These are phyloP conservation scores for Suillus subalutaceus DNA, from an alignment of 768 basidiomycete genomes.

Conservation along the genomic window DNA sequence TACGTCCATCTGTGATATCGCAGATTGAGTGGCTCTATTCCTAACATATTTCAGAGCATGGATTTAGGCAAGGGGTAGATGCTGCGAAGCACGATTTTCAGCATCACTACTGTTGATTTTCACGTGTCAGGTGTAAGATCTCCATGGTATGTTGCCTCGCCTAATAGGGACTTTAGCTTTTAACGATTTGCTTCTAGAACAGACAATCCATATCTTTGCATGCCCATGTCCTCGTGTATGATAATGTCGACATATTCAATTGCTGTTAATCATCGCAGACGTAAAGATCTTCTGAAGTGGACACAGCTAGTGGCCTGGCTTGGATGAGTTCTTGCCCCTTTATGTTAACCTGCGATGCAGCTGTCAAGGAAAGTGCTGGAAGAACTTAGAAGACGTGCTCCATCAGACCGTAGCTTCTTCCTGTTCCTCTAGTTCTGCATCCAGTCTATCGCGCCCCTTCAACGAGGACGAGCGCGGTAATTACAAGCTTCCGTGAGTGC, in stretches of 20 bases:
- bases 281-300: not conserved
- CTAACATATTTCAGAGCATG: slow-evolving; percentile 49
- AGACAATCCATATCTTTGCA: slow-evolving; percentile 4
- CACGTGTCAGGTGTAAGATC: not conserved
- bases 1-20: slow-evolving; percentile 4
- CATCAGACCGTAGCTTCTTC: not conserved
- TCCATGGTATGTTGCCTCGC: not conserved
- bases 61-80: slow-evolving; percentile 58
- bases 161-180: slow-evolving; percentile 7
- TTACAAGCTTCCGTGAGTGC: slow-evolving; percentile 1
- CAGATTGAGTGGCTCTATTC: slow-evolving; percentile 17
- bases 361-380: not conserved
- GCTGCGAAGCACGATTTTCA: slow-evolving; percentile 44
- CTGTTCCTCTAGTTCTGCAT: not conserved
- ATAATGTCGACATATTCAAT: not conserved
- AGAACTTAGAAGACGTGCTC: not conserved
- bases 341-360: not conserved
- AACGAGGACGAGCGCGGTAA: slow-evolving; percentile 3
- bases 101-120: slow-evolving; percentile 33
- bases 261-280: not conserved
- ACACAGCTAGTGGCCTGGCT: not conserved
- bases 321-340: not conserved
- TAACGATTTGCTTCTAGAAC: slow-evolving; percentile 6
- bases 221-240: slow-evolving; percentile 10
- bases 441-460: not conserved